phyloP scores from a whole-genome alignment of 805 yeast genomes.

The Saturnispora silvae region DNA sequence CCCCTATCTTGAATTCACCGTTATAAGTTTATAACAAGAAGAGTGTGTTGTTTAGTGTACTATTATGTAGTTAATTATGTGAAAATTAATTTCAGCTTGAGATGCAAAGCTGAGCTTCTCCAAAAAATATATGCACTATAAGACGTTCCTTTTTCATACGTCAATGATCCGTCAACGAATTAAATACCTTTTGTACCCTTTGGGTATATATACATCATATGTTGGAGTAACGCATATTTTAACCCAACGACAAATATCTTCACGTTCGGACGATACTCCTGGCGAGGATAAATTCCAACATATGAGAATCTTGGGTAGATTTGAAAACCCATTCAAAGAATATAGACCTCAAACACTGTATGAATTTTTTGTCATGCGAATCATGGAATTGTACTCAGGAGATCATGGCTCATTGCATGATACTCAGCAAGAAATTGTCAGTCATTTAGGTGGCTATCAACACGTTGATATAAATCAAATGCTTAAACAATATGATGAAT shows the following conservation, averaged over 20 bases:
- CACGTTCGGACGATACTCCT: not conserved
- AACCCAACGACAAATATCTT: conserved; percentile 26
- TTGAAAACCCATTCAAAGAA: conserved; percentile 84
- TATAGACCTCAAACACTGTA: conserved; percentile 83
- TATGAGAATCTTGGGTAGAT: conserved; percentile 59
- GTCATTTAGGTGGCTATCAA: conserved; percentile 47
- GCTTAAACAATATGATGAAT: conserved; percentile 22
- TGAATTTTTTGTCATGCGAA: conserved; percentile 68
- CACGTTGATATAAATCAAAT: conserved; percentile 40
- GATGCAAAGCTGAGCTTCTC: no score
- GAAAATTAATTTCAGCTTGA: no score
- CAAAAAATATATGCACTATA: no score
- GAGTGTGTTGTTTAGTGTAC: no score
- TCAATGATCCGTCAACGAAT: conserved; percentile 6
- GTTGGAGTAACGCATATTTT: conserved; percentile 49
- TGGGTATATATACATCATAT: conserved; percentile 50
- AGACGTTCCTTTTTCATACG: no score
- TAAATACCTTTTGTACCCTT: conserved; percentile 28
- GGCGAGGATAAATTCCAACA: conserved; percentile 30
- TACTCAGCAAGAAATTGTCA: conserved; percentile 36
- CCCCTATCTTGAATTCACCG: no score
- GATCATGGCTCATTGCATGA: conserved; percentile 49
- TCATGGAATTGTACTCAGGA: conserved; percentile 43
- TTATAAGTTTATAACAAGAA: no score
- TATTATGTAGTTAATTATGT: no score